Percentiles rank a stretch among this genome's conserved stretches.
Evolutionary conservation across 1,139 yeast genomes (phyloP).

Genomic region (Pichia sp.): DNA sequence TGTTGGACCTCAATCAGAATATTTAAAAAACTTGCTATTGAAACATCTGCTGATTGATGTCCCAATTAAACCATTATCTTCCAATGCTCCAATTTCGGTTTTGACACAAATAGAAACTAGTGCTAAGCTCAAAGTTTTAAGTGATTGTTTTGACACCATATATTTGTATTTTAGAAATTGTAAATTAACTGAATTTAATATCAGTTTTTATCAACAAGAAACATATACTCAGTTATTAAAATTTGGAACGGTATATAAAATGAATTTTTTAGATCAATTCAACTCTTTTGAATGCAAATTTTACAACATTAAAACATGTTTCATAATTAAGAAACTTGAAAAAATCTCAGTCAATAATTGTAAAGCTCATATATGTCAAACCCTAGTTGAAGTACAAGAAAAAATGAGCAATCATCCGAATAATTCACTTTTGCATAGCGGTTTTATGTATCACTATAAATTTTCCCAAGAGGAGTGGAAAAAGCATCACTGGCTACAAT

Average conservation of each 20-base stretch:
- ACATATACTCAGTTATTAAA: slow-evolving; percentile 17
- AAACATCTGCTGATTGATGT: slow-evolving; percentile 7
- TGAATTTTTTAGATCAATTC: slow-evolving; percentile 15
- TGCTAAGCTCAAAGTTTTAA: slow-evolving; percentile 20
- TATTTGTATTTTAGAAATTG: slow-evolving; percentile 8
- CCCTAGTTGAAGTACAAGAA: slow-evolving; percentile 19
- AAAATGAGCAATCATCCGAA: background rate
- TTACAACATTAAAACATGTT: slow-evolving; percentile 32
- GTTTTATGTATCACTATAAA: background rate
- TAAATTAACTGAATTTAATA: background rate
- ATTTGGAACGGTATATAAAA: slow-evolving; percentile 26
- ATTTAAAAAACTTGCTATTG: slow-evolving; percentile 11
- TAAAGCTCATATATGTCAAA: slow-evolving; percentile 13
- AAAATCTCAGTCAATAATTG: slow-evolving; percentile 3
- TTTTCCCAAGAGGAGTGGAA: slow-evolving; percentile 17
- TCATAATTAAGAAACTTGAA: slow-evolving; percentile 22
- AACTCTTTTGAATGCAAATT: slow-evolving; percentile 30
- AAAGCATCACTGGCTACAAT: slow-evolving; percentile 20
- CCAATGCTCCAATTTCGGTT: background rate
- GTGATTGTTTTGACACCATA: slow-evolving; percentile 19
- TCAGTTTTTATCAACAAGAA: slow-evolving; percentile 13
- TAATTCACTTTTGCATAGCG: background rate
- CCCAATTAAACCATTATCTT: slow-evolving; percentile 11
- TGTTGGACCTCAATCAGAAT: slow-evolving; percentile 14
- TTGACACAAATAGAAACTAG: slow-evolving; percentile 11